Conservation (phyloP, 2,329 filamentous ascomycete species). For the Fusarium fujikuroi region DNA sequence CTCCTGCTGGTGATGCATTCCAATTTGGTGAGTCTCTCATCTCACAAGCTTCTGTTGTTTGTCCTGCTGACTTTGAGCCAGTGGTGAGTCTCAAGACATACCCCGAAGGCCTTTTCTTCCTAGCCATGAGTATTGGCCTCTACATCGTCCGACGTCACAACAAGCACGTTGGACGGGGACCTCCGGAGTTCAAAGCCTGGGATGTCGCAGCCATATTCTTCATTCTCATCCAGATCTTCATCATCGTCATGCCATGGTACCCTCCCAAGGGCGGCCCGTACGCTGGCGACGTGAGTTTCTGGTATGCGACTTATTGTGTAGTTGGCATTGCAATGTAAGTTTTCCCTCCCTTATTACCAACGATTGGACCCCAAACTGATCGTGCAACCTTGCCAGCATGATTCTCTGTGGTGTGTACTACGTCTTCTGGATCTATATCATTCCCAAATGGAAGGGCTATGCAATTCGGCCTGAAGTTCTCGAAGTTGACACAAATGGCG, state of each 20-base stretch:
- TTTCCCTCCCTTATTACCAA: background rate
- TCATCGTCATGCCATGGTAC: conserved; percentile 78
- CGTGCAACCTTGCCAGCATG: conserved; percentile 51
- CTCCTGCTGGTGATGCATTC: conserved; percentile 73
- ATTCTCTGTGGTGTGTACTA: conserved; percentile 68
- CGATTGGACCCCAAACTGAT: background rate
- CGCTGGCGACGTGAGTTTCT: conserved; percentile 76
- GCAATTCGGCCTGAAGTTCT: conserved; percentile 65
- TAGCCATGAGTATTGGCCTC: conserved; percentile 67
- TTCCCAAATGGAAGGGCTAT: conserved; percentile 65
- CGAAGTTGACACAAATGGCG: conserved; percentile 52
- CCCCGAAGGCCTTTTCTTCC: conserved; percentile 66
- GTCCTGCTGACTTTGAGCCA: conserved; percentile 57
- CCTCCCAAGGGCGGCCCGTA: conserved; percentile 69
- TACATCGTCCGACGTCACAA: conserved; percentile 67
- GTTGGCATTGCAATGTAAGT: conserved; percentile 73
- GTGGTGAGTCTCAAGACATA: conserved; percentile 70
- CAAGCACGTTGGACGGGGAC: conserved; percentile 58
- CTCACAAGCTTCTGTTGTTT: fast-evolving
- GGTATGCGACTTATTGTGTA: conserved; percentile 77
- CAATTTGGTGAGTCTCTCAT: conserved; percentile 59
- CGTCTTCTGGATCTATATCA: conserved; percentile 64
- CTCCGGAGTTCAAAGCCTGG: conserved; percentile 68
- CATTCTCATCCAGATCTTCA: conserved; percentile 68
- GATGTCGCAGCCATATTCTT: conserved; percentile 67